These are phyloP conservation scores for Claviceps sorghi DNA, from an alignment of 2,329 filamentous ascomycete species.

Conservation along the genomic window DNA sequence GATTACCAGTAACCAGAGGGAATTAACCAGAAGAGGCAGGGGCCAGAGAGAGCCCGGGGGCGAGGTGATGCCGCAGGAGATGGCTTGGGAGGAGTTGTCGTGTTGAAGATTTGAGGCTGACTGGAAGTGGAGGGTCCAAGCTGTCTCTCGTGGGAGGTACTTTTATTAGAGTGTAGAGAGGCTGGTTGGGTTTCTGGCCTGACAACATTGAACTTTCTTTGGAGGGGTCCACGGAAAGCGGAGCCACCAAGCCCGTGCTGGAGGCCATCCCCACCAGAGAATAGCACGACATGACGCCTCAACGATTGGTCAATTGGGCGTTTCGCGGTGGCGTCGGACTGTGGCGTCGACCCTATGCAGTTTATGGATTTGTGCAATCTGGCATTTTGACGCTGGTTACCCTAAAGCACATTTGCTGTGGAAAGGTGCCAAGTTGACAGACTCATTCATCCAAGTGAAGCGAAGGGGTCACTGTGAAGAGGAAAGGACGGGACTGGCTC, in stretches of 20 bases:
- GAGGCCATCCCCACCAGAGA: background rate
- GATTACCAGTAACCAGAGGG: conserved; percentile 26
- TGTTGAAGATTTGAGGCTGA: conserved; percentile 21
- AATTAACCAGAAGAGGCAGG: conserved; percentile 25
- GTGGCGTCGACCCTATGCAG: background rate
- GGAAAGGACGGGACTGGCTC: too few species aligned
- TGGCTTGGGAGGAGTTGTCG: conserved; percentile 13
- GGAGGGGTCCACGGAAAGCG: conserved; percentile 5
- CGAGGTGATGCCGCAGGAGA: conserved; percentile 11
- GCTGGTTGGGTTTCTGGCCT: conserved; percentile 8
- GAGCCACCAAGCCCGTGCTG: background rate
- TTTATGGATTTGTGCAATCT: background rate
- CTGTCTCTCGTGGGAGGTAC: conserved; percentile 9
- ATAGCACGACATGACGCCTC: background rate
- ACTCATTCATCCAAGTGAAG: too few species aligned
- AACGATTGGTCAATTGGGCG: background rate
- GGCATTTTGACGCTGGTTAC: background rate
- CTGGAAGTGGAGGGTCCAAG: conserved; percentile 26
- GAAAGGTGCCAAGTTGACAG: too few species aligned
- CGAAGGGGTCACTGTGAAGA: too few species aligned
- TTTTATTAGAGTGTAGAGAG: background rate
- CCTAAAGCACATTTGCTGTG: background rate
- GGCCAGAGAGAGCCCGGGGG: conserved; percentile 13
- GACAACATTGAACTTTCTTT: conserved; percentile 8
- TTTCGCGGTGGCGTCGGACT: background rate